These are phyloP conservation scores for Collybia sordida DNA, from an alignment of 768 basidiomycete genomes.

Conservation along the genomic window DNA sequence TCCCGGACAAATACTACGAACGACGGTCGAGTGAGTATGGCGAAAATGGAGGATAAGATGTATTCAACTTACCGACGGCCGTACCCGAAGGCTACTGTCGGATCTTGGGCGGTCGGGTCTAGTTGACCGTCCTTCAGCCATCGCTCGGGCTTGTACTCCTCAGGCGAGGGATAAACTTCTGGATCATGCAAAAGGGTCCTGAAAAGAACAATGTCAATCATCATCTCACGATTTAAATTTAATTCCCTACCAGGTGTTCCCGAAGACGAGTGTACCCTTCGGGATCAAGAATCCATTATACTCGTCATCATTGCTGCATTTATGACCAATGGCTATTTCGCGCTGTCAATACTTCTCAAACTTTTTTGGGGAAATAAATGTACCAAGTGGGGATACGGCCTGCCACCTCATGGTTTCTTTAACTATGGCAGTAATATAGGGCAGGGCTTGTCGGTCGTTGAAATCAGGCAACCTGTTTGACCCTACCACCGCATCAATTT, in stretches of 20 bases:
- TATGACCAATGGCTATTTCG: constrained; percentile 7
- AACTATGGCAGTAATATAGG: constrained; percentile 33
- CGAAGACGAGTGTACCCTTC: constrained; percentile 11
- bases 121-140: constrained; percentile 5
- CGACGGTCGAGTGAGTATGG: no score
- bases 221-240: background rate
- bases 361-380: no score
- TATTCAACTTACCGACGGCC: background rate
- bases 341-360: background rate
- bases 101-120: background rate
- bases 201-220: background rate
- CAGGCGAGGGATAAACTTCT: constrained; percentile 9
- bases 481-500: constrained; percentile 36
- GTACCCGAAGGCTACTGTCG: constrained; percentile 10
- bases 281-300: constrained; percentile 13
- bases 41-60: no score
- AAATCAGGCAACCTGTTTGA: constrained; percentile 38
- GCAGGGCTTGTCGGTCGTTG: constrained; percentile 31
- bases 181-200: background rate
- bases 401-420: constrained; percentile 38
- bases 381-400: constrained; percentile 11
- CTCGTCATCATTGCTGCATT: constrained; percentile 8
- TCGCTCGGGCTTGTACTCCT: constrained; percentile 10
- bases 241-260: constrained; percentile 10
- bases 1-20: constrained; percentile 35